Base-by-base conservation (phyloP, 2,329 filamentous ascomycete species). In the Diaporthe ilicicola region DNA sequence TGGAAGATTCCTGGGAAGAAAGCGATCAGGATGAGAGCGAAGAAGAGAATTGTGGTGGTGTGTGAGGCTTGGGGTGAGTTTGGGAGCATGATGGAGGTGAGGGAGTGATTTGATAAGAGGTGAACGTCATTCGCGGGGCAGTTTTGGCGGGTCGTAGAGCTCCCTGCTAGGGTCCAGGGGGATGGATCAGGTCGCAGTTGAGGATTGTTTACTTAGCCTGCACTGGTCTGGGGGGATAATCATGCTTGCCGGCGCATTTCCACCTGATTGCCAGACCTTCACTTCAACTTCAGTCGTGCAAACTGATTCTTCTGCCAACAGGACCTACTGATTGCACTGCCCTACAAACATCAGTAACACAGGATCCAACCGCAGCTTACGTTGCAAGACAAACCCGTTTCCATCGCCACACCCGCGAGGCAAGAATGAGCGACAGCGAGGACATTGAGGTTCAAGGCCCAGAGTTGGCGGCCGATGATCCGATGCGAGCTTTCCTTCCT, bases 401-500 rank as follows among this genome's bases (percentile, higher is more conserved):
- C 3, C n/a, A 22, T 29, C 44, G 27, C 59, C 22, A 32, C 44
- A 29, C 3, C 42, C 15, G 24, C 42, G n/a, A 9, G 50, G 48
- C 54, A 44, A 81, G 72, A 61, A 91, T 91, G 89, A 88, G 86
- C 76, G 87, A 89, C 81, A 87, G 88, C 75, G 88, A 90, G 66
- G 89, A 91, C 56, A 84, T 86, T 76, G 84, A 88, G 73, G 82
- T 91, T 51, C 88, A 91, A 75, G 82, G 78, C 29, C 85, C 87
- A 22, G 84, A 85, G 42, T 76, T 91, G 72, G 85, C 87, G 42
- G 84, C 83, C 24, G 89, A 94, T 78, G 92, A 94, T 74, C 90
- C 91, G 50, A 88, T 95, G 86, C 88, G 91, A 77, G 87, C 90
- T 64, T 97, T 94, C 78, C 83, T 98, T 72, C 95, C 95, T 0